A percentile compares a stretch with the other conserved stretches of the same genome.
Conservation (phyloP, 805 yeast species). For the Candida insectalens region DNA sequence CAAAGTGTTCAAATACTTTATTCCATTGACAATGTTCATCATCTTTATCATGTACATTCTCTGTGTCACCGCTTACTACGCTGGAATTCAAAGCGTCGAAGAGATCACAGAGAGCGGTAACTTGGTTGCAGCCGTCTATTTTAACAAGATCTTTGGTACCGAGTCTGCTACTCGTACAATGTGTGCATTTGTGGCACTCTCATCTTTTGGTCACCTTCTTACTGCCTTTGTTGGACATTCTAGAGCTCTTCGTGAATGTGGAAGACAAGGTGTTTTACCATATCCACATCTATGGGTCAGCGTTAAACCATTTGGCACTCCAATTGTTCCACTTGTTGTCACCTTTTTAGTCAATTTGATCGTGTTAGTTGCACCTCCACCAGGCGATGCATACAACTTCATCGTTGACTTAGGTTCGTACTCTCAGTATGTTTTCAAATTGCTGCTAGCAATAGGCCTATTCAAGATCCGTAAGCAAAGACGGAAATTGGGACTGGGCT, state of each 20-base stretch:
- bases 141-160: slow-evolving; percentile 58
- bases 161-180: slow-evolving; percentile 54
- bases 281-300: slow-evolving; percentile 63
- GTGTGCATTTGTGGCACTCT: slow-evolving; percentile 70
- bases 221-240: slow-evolving; percentile 79
- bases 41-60: slow-evolving; percentile 63
- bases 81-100: slow-evolving; percentile 60
- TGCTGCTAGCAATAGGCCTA: slow-evolving; percentile 53
- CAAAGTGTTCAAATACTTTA: slow-evolving; percentile 60
- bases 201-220: slow-evolving; percentile 75
- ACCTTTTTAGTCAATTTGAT: slow-evolving; percentile 71
- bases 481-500: slow-evolving; percentile 25
- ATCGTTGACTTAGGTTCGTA: slow-evolving; percentile 72
- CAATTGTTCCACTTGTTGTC: slow-evolving; percentile 61
- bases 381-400: slow-evolving; percentile 82
- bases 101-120: slow-evolving; percentile 52
- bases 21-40: slow-evolving; percentile 58
- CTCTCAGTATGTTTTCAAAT: slow-evolving; percentile 70
- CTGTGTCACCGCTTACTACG: slow-evolving; percentile 71
- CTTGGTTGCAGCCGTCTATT: slow-evolving; percentile 68
- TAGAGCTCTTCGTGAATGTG: slow-evolving; percentile 69
- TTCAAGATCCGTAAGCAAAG: slow-evolving; percentile 31
- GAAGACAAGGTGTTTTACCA: slow-evolving; percentile 75
- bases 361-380: slow-evolving; percentile 72
- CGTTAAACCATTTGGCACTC: slow-evolving; percentile 64